Conservation (phyloP, 345 rosid genomes). For the Eucalyptus cladocalyx region DNA sequence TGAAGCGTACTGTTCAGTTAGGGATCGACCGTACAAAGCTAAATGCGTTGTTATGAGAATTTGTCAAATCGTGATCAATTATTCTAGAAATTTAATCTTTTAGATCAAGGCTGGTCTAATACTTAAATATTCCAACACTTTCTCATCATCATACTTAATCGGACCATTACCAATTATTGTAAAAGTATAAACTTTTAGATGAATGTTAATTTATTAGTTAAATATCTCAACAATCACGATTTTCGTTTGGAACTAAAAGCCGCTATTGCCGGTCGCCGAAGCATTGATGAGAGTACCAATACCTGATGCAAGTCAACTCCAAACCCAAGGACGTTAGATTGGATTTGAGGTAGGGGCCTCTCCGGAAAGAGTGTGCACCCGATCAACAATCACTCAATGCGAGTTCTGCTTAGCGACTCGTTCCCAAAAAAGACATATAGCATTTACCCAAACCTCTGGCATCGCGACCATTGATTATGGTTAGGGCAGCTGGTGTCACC, state of each 20-base stretch:
- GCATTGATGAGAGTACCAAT: background rate
- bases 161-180: fast-evolving
- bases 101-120: fast-evolving
- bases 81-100: too few relatives aligned
- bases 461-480: background rate
- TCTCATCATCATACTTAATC: too few relatives aligned
- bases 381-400: background rate
- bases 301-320: background rate
- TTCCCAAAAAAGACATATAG: too few relatives aligned
- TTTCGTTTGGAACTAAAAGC: background rate
- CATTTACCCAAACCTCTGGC: too few relatives aligned
- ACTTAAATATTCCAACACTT: too few relatives aligned
- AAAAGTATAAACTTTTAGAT: too few relatives aligned
- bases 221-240: background rate
- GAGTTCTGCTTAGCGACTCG: background rate
- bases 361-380: background rate
- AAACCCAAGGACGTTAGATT: background rate
- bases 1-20: too few relatives aligned
- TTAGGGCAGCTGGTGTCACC: background rate
- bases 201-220: too few relatives aligned
- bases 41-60: too few relatives aligned
- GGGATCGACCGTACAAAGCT: background rate
- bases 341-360: background rate
- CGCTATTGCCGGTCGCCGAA: background rate
- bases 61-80: fast-evolving